These are phyloP conservation scores for Truncatella angustata DNA, from an alignment of 2,329 filamentous ascomycete genomes.

Conservation along the genomic window DNA sequence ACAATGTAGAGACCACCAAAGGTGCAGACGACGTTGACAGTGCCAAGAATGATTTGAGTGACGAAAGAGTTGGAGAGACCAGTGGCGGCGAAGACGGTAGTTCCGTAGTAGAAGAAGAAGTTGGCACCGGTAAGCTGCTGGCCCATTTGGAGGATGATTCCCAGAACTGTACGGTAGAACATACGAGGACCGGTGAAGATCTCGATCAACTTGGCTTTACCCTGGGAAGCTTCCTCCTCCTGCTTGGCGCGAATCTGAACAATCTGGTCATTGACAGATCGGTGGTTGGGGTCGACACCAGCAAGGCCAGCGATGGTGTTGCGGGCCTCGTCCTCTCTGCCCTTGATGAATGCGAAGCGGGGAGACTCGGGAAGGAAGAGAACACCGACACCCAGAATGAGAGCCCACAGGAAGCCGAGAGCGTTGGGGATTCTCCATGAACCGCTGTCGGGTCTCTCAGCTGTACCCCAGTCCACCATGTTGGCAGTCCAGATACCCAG, in stretches of 20 bases:
- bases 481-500: conserved; percentile 62
- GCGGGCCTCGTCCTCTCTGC: conserved; percentile 47
- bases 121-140: conserved; percentile 70
- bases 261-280: conserved; percentile 45
- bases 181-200: conserved; percentile 68
- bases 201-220: conserved; percentile 51
- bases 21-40: conserved; percentile 67
- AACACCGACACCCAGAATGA: conserved; percentile 49
- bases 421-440: conserved; percentile 64
- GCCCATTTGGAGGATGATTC: conserved; percentile 61
- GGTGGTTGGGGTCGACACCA: conserved; percentile 37
- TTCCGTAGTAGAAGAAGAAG: conserved; percentile 67
- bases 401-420: conserved; percentile 54
- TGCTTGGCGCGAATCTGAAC: conserved; percentile 51
- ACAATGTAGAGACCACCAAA: conserved; percentile 65
- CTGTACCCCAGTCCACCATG: conserved; percentile 62
- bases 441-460: conserved; percentile 40
- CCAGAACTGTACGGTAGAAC: conserved; percentile 61
- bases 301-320: conserved; percentile 45
- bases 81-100: conserved; percentile 63
- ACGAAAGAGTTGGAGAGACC: conserved; percentile 65
- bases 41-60: conserved; percentile 66
- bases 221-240: conserved; percentile 42
- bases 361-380: conserved; percentile 55
- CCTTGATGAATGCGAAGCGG: conserved; percentile 47